Evolutionary conservation across 1,139 yeast genomes (phyloP), one percentile per base, ranked within the genome.

Genomic region (Candida smagusa): DNA sequence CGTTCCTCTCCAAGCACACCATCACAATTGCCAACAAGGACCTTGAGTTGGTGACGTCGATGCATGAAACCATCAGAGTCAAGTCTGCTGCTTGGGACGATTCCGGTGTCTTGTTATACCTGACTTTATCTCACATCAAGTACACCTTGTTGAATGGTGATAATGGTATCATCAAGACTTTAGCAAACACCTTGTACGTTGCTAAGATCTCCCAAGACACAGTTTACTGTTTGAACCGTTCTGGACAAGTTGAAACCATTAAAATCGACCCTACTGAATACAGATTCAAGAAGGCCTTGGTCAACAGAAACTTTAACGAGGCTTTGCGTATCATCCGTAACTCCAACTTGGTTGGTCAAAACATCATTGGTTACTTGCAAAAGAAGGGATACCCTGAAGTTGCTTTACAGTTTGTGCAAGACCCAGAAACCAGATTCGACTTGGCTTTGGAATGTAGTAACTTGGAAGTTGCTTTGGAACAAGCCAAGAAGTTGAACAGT

Each of bases 31-130:
- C 88, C 24, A 84, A 80, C 53, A 84, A 79, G 59, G 82, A 81
- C 48, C 74, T 92, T 53, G 89, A 88, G 57, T 68, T 82, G 46
- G 73, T 89, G 31, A 83, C 92, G 37, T 82, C 95, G 4, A 76
- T 90, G 78, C 97, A 90, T 59, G 99, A 94, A 67, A 92, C 98
- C 4, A 92, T 94, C 50, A 77, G 98, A 62, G 88, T 94, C 55
- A 94, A 94, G 71, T 84, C 95, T 67, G 97, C 97, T 34, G 89
- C 96, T 9, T 94, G 97, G 97, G 98, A 92, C 60, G 97, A 89
- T 52, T 73, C 87, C 34, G 94, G 94, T 34, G 95, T 94, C 28
- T 74, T 94, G 59, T 74, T 94, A 50, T 94, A 90, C 63, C 84
- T 97, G 21, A 94, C 99, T 16, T 75, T 94, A 59, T 92, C 92